phyloP scores from a whole-genome alignment of 2,329 filamentous ascomycete species.

The Aspergillus sergii region DNA sequence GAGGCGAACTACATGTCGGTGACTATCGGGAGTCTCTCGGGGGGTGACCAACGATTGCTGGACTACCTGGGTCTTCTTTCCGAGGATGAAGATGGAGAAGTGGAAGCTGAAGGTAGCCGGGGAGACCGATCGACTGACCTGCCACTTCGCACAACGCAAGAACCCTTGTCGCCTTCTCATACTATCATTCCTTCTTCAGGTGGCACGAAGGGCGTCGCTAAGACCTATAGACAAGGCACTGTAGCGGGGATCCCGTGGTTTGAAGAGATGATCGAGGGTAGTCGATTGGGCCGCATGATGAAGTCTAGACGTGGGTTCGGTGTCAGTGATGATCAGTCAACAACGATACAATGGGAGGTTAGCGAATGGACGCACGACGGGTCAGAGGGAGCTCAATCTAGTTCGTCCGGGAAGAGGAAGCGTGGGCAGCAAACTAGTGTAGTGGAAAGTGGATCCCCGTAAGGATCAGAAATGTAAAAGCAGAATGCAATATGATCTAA shows the following conservation, averaged over 20 bases:
- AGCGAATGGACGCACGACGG: constrained; percentile 67
- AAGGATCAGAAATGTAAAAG: neutral
- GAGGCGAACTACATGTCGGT: constrained; percentile 80
- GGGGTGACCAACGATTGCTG: constrained; percentile 70
- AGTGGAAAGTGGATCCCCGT: constrained; percentile 2
- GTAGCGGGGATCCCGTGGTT: constrained; percentile 77
- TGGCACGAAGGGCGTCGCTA: constrained; percentile 27
- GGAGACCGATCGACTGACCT: constrained; percentile 33
- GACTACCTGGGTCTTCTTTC: constrained; percentile 76
- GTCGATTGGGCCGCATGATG: constrained; percentile 68
- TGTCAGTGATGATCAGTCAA: constrained; percentile 63
- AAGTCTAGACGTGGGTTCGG: constrained; percentile 61
- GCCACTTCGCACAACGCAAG: constrained; percentile 5
- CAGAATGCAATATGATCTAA: neutral
- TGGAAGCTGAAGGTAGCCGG: constrained; percentile 16
- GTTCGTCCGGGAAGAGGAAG: constrained; percentile 38
- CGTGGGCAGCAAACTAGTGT: constrained; percentile 21
- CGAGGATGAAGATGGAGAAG: constrained; percentile 16
- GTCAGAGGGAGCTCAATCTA: constrained; percentile 25
- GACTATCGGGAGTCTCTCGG: constrained; percentile 74
- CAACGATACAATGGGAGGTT: constrained; percentile 80
- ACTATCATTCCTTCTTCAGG: constrained; percentile 24
- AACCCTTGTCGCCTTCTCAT: constrained; percentile 16
- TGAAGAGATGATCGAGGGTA: constrained; percentile 77
- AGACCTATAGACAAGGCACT: constrained; percentile 41